Evolutionary conservation across 805 yeast species (phyloP).

Genomic region (Sporopachydermia lactativora): DNA sequence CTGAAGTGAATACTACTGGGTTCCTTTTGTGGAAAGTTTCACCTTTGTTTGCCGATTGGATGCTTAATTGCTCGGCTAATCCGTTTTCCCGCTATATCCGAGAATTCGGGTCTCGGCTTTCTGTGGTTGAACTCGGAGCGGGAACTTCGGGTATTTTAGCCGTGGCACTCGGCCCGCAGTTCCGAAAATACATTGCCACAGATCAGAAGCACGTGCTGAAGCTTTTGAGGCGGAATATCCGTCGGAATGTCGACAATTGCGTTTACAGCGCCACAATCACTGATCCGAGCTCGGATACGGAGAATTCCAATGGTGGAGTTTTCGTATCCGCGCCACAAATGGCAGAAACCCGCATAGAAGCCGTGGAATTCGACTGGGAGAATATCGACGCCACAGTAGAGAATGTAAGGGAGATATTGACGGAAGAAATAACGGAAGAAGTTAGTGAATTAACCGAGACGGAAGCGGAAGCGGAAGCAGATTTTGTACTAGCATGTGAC

Average conservation of each 20-base stretch:
- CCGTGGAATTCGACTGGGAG: conserved; percentile 53
- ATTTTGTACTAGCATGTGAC: conserved; percentile 45
- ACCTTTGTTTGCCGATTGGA: conserved; percentile 38
- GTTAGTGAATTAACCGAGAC: conserved; percentile 8
- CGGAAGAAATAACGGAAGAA: conserved; percentile 6
- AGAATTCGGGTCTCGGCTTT: conserved; percentile 7
- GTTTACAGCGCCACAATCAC: conserved; percentile 13
- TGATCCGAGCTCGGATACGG: conserved; percentile 4
- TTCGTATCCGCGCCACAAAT: not conserved
- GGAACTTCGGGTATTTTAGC: conserved; percentile 45
- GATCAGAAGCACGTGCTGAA: conserved; percentile 45
- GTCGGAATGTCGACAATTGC: conserved; percentile 20
- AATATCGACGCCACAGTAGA: conserved; percentile 22
- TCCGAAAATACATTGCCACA: conserved; percentile 33
- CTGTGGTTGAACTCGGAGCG: conserved; percentile 45
- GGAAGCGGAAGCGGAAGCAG: conserved; percentile 13
- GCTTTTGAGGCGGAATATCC: conserved; percentile 32
- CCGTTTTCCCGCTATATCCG: conserved; percentile 14
- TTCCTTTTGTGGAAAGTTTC: conserved; percentile 48
- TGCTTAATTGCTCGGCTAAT: conserved; percentile 18
- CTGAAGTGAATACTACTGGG: conserved; percentile 38
- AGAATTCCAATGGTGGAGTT: not conserved
- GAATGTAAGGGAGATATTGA: conserved; percentile 10
- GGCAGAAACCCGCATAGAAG: conserved; percentile 21
- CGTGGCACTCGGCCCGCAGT: conserved; percentile 21